These are phyloP conservation scores for Ochromonas danica DNA, from an alignment of 108 stramenopile species.

Conservation along the genomic window DNA sequence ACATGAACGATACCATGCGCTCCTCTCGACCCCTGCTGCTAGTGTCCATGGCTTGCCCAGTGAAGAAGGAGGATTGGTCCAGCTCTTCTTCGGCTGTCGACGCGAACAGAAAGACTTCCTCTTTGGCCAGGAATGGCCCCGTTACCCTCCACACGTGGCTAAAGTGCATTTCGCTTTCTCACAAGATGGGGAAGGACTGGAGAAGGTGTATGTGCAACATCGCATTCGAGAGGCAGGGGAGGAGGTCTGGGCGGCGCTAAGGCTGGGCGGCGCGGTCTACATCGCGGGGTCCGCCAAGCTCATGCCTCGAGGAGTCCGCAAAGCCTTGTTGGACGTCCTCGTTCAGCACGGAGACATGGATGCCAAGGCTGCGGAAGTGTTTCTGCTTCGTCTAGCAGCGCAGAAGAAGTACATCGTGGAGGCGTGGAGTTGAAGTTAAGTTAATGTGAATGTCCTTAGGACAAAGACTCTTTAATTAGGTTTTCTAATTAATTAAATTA, in stretches of 20 bases:
- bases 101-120: slow-evolving; percentile 59
- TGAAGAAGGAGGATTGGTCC: too few species aligned
- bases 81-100: slow-evolving; percentile 58
- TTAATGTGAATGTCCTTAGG: too few species aligned
- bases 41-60: too few species aligned
- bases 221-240: neutral
- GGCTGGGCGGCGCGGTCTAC: slow-evolving; percentile 8
- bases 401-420: neutral
- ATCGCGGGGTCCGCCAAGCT: slow-evolving; percentile 51
- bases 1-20: too few species aligned
- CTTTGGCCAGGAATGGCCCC: slow-evolving; percentile 68
- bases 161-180: slow-evolving; percentile 62
- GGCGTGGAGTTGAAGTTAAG: too few species aligned
- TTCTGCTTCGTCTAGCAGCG: neutral
- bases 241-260: neutral
- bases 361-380: neutral
- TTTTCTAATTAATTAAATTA: too few species aligned
- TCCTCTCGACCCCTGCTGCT: too few species aligned
- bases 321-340: slow-evolving; percentile 40
- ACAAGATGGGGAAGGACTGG: slow-evolving; percentile 48
- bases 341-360: slow-evolving; percentile 38
- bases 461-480: too few species aligned
- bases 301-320: slow-evolving; percentile 50
- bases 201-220: slow-evolving; percentile 75
- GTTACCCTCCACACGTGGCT: slow-evolving; percentile 52